Conservation (phyloP, 441 rosid genomes). For the Omphalea diandra region DNA sequence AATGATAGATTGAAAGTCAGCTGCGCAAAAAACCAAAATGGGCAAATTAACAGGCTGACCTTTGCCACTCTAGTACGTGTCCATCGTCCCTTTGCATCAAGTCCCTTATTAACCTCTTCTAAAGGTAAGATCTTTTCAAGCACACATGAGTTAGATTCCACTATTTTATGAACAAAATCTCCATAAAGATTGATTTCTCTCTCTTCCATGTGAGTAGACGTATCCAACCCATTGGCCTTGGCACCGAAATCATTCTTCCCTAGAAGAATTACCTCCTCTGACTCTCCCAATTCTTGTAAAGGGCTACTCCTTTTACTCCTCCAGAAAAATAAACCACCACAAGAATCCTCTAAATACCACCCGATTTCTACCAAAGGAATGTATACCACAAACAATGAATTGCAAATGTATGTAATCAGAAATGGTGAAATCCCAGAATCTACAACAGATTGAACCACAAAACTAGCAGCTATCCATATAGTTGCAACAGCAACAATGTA, state of each 20-base stretch:
- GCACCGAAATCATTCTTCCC: constrained; percentile 38
- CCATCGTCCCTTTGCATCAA: constrained; percentile 88
- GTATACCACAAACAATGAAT: constrained; percentile 80
- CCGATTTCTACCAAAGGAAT: constrained; percentile 77
- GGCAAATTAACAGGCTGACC: constrained; percentile 79
- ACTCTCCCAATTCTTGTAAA: constrained; percentile 44
- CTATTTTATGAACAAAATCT: constrained; percentile 28
- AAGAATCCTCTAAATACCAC: constrained; percentile 64
- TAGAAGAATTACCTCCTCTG: constrained; percentile 71
- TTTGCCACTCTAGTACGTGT: constrained; percentile 75
- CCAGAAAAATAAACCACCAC: constrained; percentile 66
- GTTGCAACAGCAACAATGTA: constrained; percentile 82
- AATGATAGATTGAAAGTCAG: constrained; percentile 83
- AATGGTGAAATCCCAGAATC: constrained; percentile 93
- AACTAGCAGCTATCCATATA: constrained; percentile 96
- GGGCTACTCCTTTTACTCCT: constrained; percentile 37
- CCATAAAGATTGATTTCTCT: constrained; percentile 31
- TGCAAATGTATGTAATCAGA: constrained; percentile 87
- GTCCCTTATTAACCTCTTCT: constrained; percentile 29
- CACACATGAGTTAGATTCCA: constrained; percentile 32
- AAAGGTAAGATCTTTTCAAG: constrained; percentile 27
- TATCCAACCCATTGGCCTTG: constrained; percentile 28
- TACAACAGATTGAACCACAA: constrained; percentile 93
- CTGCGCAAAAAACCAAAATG: constrained; percentile 95
- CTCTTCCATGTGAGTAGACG: constrained; percentile 35